A percentile compares a stretch with the other conserved stretches of the same genome.
Evolutionary conservation across 257 asterid genomes (phyloP).

Genomic region (Hygrophila difformis): DNA sequence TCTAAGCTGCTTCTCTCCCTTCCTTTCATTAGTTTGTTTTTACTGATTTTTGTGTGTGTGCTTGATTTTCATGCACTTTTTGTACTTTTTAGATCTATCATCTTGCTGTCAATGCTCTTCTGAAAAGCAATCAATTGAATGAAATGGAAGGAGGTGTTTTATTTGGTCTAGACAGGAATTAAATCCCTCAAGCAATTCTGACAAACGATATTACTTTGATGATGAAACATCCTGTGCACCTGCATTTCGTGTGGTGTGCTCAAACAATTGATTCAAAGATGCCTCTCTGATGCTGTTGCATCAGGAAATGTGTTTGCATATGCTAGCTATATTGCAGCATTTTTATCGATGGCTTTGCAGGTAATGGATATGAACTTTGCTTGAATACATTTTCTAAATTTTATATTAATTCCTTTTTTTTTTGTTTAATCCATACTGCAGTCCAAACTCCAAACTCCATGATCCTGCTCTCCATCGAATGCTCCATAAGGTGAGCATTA

Average conservation of each 20-base stretch:
- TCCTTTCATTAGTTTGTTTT: neutral
- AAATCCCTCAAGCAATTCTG: constrained; percentile 35
- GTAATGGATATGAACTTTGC: constrained; percentile 28
- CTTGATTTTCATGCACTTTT: neutral
- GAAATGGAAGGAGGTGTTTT: constrained; percentile 97
- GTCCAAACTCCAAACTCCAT: constrained; percentile 90
- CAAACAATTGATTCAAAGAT: constrained; percentile 87
- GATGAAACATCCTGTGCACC: constrained; percentile 81
- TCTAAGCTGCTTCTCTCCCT: constrained; percentile 19
- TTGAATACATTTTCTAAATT: constrained; percentile 12
- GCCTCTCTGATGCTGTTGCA: constrained; percentile 84
- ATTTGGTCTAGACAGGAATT: constrained; percentile 75
- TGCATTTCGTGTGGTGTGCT: constrained; percentile 93
- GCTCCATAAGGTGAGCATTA: constrained; percentile 99
- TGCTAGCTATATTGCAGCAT: constrained; percentile 79
- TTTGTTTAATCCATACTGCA: constrained; percentile 31
- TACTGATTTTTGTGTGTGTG: neutral
- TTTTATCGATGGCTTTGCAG: constrained; percentile 99
- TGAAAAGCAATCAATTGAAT: constrained; percentile 93
- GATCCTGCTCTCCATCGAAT: constrained; percentile 93
- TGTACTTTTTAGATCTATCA: constrained; percentile 59
- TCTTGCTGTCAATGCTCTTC: constrained; percentile 90
- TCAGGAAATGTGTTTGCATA: constrained; percentile 95
- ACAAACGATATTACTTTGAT: constrained; percentile 56
- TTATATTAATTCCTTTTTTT: constrained; percentile 22